These are phyloP conservation scores for Neonectria coccinea DNA, from an alignment of 2,329 filamentous ascomycete species.

Conservation along the genomic window DNA sequence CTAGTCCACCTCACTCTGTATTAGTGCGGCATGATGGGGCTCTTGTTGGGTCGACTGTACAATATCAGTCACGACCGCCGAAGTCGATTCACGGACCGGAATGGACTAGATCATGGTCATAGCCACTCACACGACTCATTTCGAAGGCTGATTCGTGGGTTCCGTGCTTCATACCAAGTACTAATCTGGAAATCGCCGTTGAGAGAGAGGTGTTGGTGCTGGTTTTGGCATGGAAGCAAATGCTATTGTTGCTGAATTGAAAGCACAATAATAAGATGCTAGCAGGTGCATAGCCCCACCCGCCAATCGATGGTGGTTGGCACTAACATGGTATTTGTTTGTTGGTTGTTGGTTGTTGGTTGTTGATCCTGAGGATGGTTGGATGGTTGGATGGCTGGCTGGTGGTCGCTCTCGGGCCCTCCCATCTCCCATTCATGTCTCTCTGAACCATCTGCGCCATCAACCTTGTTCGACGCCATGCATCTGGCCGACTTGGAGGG, in stretches of 20 bases:
- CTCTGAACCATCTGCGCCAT: conserved; percentile 10
- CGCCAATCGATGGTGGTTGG: conserved; percentile 3
- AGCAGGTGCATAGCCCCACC: neutral
- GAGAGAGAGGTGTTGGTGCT: neutral
- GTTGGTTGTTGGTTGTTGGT: neutral
- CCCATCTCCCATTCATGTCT: conserved; percentile 29
- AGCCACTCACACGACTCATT: neutral
- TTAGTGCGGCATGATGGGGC: conserved; percentile 10
- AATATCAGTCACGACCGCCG: neutral
- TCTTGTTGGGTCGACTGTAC: neutral
- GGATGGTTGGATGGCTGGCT: neutral
- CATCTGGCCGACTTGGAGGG: conserved; percentile 17
- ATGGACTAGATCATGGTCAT: conserved; percentile 12
- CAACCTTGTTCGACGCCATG: conserved; percentile 31
- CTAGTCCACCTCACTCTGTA: neutral
- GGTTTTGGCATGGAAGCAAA: conserved; percentile 7
- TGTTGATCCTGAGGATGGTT: neutral
- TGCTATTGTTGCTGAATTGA: conserved; percentile 4
- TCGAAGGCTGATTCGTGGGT: neutral
- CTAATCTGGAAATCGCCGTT: neutral
- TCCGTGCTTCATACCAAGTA: neutral
- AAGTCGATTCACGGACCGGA: conserved; percentile 20
- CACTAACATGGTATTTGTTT: conserved; percentile 7
- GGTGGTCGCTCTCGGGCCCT: conserved; percentile 15
- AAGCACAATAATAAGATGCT: conserved; percentile 9